phyloP scores from a whole-genome alignment of 257 asterid genomes.

The Ilex asprella region DNA sequence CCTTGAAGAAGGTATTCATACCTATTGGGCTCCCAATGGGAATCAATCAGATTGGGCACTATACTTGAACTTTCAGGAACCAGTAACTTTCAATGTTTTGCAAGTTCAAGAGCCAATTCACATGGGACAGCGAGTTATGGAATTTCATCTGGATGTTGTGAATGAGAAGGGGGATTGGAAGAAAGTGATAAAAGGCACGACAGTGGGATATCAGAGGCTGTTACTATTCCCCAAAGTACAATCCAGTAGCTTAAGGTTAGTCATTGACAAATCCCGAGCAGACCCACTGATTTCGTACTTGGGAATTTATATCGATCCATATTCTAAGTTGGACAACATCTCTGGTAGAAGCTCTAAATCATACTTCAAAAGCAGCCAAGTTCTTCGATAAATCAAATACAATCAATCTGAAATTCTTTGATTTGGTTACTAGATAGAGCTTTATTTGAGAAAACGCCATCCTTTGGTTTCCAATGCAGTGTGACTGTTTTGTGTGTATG shows the following conservation, averaged over 20 bases:
- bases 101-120: conserved; percentile 91
- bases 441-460: neutral
- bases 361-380: conserved; percentile 23
- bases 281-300: conserved; percentile 61
- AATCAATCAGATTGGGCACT: conserved; percentile 36
- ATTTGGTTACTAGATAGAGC: conserved; percentile 9
- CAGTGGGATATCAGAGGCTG: conserved; percentile 86
- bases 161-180: conserved; percentile 49
- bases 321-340: conserved; percentile 27
- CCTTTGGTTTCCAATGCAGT: neutral
- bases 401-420: conserved; percentile 15
- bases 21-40: conserved; percentile 80
- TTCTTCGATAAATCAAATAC: conserved; percentile 17
- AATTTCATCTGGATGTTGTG: conserved; percentile 57
- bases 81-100: conserved; percentile 51
- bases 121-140: conserved; percentile 79
- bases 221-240: conserved; percentile 40
- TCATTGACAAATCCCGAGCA: conserved; percentile 47
- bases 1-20: conserved; percentile 51
- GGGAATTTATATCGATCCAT: conserved; percentile 60
- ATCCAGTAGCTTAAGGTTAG: conserved; percentile 42
- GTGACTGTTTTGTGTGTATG: neutral
- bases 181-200: conserved; percentile 50
- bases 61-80: conserved; percentile 37
- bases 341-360: conserved; percentile 15